phyloP scores from a whole-genome alignment of 192 early-diverging fungal species.

The Allomyces macrogynus region DNA sequence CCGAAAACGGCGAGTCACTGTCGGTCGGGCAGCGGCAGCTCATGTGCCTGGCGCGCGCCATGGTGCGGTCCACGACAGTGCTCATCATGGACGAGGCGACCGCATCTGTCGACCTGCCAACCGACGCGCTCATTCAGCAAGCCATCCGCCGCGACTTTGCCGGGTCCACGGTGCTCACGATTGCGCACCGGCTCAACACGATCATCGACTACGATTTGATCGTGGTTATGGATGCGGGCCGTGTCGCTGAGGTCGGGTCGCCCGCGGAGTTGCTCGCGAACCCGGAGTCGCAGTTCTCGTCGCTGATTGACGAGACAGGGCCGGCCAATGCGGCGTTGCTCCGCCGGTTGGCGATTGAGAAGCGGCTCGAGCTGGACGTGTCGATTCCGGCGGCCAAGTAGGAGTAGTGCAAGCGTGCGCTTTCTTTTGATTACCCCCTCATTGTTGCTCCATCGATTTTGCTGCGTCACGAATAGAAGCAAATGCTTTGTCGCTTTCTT shows the following conservation, averaged over 20 bases:
- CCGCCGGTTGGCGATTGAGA: constrained; percentile 16
- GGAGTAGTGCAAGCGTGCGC: too few relatives aligned
- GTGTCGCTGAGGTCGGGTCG: constrained; percentile 12
- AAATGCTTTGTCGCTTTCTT: not conserved
- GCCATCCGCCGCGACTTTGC: too few relatives aligned
- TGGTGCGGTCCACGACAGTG: constrained; percentile 16
- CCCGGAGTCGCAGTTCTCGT: constrained; percentile 21
- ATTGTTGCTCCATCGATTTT: too few relatives aligned
- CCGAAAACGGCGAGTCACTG: constrained; percentile 11
- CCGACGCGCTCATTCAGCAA: too few relatives aligned
- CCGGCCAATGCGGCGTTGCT: constrained; percentile 33
- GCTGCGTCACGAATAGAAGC: too few relatives aligned
- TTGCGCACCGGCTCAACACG: constrained; percentile 4
- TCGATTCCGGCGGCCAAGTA: too few relatives aligned
- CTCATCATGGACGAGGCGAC: constrained; percentile 6
- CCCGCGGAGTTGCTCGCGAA: constrained; percentile 26
- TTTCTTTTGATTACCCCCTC: too few relatives aligned
- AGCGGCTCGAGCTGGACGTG: too few relatives aligned
- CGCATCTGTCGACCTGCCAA: not conserved
- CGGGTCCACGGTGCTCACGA: not conserved
- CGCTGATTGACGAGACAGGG: constrained; percentile 50
- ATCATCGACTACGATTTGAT: constrained; percentile 3
- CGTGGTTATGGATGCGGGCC: not conserved
- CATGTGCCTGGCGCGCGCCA: constrained; percentile 22
- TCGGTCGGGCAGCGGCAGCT: constrained; percentile 20